Evolutionary conservation across 2,329 filamentous ascomycete species (phyloP), one percentile per base, ranked within the genome.

Genomic region (Trichophyton verrucosum): DNA sequence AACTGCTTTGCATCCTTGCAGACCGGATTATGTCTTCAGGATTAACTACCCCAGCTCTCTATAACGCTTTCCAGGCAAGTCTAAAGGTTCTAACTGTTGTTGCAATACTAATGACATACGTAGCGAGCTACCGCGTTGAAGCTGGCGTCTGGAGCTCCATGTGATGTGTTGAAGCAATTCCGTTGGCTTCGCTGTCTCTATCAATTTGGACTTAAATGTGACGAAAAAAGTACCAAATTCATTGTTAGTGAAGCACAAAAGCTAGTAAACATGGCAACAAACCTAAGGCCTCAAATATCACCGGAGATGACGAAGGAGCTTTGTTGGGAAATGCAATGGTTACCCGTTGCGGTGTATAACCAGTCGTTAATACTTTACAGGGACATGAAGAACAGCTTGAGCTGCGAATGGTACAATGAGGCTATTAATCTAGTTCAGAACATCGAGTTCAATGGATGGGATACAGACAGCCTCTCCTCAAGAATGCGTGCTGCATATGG

Each of bases 321-420:
- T 22, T 9, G 46, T 8, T 22, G 11, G 13, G 46, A 51, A 30
- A 51, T 51, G 46, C 11, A 51, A 15, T 84, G 81, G 79, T 72
- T 86, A 4, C 80, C 81, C 4, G 78, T 77, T 0, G 77, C 75
- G 11, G 66, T 77, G 0, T 83, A 82, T 68, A 86, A 85, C 63
- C 75, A 74, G 22, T 80, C 79, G 0, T 75, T 85, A 3, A 82
- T 85, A 63, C 75, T 79, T 20, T 80, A 80, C 61, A 51, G 11
- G 5, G 46, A 22, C 22, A 24, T 15, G 11, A 24, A 51, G 20
- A 27, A 27, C 20, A 64, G 40, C 3, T 66, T 68, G n/a, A 73
- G 69, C 64, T 65, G 65, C 15, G 66, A 68, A 11, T 76, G 74
- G 74, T 74, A 67, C 1, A 62, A 65, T 42, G 75, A 71, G 59